Evolutionary conservation across 73 alveolate species (phyloP).

Genomic region (Blepharisma japonicum): DNA sequence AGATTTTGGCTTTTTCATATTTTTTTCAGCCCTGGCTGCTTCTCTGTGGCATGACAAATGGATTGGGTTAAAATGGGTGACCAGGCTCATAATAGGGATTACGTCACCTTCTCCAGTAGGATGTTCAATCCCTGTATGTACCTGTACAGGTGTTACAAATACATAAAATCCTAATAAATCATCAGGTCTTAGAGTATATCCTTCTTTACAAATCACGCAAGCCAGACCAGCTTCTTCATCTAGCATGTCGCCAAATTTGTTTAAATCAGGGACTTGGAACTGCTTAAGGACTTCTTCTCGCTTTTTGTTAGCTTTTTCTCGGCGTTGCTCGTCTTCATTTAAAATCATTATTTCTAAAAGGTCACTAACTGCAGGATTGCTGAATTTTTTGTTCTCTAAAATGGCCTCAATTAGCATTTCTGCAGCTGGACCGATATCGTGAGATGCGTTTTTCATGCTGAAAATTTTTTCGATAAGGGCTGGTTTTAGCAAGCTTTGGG

Average conservation of each 20-base stretch:
- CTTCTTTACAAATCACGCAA: conserved; percentile 68
- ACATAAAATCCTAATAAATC: conserved; percentile 62
- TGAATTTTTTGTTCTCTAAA: not conserved
- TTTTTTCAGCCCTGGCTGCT: conserved; percentile 58
- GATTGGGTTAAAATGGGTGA: conserved; percentile 58
- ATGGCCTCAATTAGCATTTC: conserved; percentile 23
- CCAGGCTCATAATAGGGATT: conserved; percentile 36
- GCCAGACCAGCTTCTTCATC: conserved; percentile 53
- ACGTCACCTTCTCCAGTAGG: conserved; percentile 27
- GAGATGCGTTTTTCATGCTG: not conserved
- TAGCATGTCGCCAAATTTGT: not conserved
- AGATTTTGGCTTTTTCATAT: conserved; percentile 55
- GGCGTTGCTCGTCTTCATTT: conserved; percentile 45
- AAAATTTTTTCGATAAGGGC: conserved; percentile 8
- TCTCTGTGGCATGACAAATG: conserved; percentile 56
- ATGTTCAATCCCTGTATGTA: conserved; percentile 14
- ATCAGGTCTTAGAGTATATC: conserved; percentile 57
- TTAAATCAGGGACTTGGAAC: conserved; percentile 34
- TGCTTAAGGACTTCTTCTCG: conserved; percentile 32
- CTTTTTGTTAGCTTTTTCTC: conserved; percentile 31
- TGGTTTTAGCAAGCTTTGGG: conserved; percentile 31
- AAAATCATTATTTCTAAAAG: conserved; percentile 20
- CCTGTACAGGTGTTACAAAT: conserved; percentile 33
- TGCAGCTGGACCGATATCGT: conserved; percentile 18
- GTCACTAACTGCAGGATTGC: conserved; percentile 13